These are phyloP conservation scores for Phytophthora pini DNA, from an alignment of 352 stramenopile genomes.

Conservation along the genomic window DNA sequence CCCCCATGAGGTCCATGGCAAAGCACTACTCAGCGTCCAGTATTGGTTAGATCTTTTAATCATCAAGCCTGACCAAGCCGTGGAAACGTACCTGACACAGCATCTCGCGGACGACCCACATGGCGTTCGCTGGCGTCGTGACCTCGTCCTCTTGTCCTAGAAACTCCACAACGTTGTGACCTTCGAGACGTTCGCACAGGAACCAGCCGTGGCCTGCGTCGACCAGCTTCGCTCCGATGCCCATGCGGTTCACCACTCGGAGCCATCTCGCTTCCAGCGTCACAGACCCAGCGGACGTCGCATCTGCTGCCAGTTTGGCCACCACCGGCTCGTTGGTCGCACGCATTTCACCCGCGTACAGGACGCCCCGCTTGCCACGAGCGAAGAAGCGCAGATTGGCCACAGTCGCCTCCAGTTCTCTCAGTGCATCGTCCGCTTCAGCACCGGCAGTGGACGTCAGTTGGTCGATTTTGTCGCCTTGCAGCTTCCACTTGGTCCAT, in stretches of 20 bases:
- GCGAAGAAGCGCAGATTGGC: constrained; percentile 64
- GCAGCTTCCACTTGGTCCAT: constrained; percentile 75
- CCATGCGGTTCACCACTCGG: constrained; percentile 63
- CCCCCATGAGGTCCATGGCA: constrained; percentile 69
- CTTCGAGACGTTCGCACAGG: constrained; percentile 65
- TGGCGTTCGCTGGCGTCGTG: constrained; percentile 39
- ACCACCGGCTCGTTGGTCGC: constrained; percentile 39
- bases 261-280: constrained; percentile 68
- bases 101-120: constrained; percentile 69
- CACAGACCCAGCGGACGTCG: constrained; percentile 38
- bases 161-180: constrained; percentile 70
- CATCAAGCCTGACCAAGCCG: not conserved
- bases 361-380: constrained; percentile 65
- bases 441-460: constrained; percentile 40
- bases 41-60: not conserved
- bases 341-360: constrained; percentile 53
- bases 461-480: constrained; percentile 56
- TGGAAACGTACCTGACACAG: constrained; percentile 50
- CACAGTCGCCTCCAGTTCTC: constrained; percentile 30
- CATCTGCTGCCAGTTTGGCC: constrained; percentile 54
- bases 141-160: constrained; percentile 31
- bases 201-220: constrained; percentile 58
- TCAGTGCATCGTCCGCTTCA: constrained; percentile 26
- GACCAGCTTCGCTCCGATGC: constrained; percentile 58
- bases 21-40: constrained; percentile 53